These are phyloP conservation scores for Didymella glomerata DNA, from an alignment of 2,329 filamentous ascomycete species.

Conservation along the genomic window DNA sequence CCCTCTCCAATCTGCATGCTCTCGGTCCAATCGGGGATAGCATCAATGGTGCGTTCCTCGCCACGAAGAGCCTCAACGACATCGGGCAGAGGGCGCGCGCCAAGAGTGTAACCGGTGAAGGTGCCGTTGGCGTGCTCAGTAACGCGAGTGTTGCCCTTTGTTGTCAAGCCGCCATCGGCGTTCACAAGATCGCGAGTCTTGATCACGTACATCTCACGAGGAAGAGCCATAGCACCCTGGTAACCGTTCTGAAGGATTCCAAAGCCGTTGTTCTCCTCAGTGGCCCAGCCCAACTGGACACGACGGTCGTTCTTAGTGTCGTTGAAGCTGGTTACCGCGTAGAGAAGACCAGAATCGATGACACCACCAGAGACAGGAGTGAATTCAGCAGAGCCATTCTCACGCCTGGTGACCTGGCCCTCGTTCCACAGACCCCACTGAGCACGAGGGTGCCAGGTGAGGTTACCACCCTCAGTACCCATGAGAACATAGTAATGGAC, in stretches of 20 bases:
- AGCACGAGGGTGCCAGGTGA: constrained; percentile 51
- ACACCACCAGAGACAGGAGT: constrained; percentile 55
- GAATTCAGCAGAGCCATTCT: constrained; percentile 57
- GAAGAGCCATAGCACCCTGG: constrained; percentile 56
- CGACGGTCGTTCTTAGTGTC: constrained; percentile 60
- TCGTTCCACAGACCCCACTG: constrained; percentile 60
- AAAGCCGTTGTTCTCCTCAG: constrained; percentile 56
- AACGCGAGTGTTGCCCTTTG: constrained; percentile 49
- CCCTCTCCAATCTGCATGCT: constrained; percentile 41
- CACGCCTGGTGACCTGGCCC: constrained; percentile 52
- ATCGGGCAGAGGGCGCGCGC: constrained; percentile 55
- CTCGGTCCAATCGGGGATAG: constrained; percentile 25
- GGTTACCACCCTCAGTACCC: constrained; percentile 56
- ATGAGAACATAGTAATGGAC: constrained; percentile 57
- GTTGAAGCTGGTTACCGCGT: constrained; percentile 58
- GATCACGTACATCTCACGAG: constrained; percentile 58
- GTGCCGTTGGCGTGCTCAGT: constrained; percentile 49
- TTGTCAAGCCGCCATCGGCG: constrained; percentile 42
- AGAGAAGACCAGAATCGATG: constrained; percentile 56
- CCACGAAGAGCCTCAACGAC: constrained; percentile 54
- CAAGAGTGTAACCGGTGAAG: constrained; percentile 56
- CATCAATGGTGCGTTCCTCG: constrained; percentile 30
- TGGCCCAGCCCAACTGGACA: constrained; percentile 58
- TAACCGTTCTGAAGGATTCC: constrained; percentile 54
- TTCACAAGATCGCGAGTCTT: constrained; percentile 53